Conservation (phyloP, 73 alveolate genomes). For the Paramecium octaurelia region DNA sequence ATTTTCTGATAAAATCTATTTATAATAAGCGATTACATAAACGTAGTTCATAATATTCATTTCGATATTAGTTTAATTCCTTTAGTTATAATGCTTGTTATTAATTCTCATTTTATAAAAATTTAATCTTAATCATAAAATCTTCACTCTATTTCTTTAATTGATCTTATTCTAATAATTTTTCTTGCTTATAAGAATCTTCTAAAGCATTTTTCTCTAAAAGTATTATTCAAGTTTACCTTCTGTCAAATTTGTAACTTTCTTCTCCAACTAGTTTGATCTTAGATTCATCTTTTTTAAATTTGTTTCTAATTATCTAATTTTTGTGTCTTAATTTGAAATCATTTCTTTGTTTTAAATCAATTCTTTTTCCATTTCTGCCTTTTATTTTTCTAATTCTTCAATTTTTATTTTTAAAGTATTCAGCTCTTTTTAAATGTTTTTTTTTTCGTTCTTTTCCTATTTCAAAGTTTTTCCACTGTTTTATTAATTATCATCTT, state of each 20-base stretch:
- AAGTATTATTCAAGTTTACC: neutral
- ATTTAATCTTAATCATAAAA: neutral
- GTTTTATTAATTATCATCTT: neutral
- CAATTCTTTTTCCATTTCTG: neutral
- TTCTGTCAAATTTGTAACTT: neutral
- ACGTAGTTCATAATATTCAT: neutral
- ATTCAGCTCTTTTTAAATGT: neutral
- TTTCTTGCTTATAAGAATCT: neutral
- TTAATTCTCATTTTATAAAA: neutral
- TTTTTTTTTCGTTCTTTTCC: neutral
- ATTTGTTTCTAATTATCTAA: neutral
- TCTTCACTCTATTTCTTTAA: neutral
- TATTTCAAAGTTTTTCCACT: neutral
- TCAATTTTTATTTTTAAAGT: neutral
- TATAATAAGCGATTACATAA: neutral
- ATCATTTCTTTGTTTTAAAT: neutral
- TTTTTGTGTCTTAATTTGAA: neutral
- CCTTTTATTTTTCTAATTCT: neutral
- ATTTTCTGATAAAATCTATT: neutral
- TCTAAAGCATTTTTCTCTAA: neutral
- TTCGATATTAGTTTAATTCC: neutral
- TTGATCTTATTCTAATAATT: neutral
- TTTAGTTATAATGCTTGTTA: neutral
- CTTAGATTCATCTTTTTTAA: neutral
- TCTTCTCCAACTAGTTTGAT: neutral